Evolutionary conservation across 2,329 filamentous ascomycete species (phyloP), one percentile per base, ranked within the genome.

Genomic region (Clonostachys solani): DNA sequence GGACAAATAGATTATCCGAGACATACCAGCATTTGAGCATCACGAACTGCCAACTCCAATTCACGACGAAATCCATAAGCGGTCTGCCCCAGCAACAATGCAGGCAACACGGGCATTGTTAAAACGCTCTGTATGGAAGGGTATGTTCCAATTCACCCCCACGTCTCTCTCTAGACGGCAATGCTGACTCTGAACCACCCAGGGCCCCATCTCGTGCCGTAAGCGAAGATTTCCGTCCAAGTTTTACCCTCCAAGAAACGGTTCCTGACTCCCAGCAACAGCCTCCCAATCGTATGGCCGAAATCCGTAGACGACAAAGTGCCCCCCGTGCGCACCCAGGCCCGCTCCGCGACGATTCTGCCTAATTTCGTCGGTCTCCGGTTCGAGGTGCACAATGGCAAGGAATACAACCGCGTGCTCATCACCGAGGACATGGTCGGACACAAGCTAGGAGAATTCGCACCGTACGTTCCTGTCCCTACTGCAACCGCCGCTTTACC

Each of bases 361-460:
- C 92, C 92, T 52, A 95, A 88, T 68, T 96, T 96, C 64, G 89
- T 96, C 46, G 91, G 91, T 13, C 73, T 95, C 59, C 85, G 83
- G 64, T 96, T 96, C 67, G 86, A 92, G 68, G 81, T 96, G 50
- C 87, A 96, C 73, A 95, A 96, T 65, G 92, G 92, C 60, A 95
- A 94, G 73, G 80, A 79, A 33, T 96, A 96, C 68, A 72, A 86
- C 57, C 88, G 94, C 56, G 78, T 96, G 47, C 78, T 77, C 54
- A 87, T 96, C 53, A 95, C 91, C 15, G 92, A 96, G 65, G 89
- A 96, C 61, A 96, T 96, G 92, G 92, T 96, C 44, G 92, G 92
- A 46, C 87, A 94, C 69, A 96, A 96, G 72, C 77, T 96, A 56
- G 92, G 92, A 58, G 92, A 96, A 71, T 96, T 96, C 66, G 84